Evolutionary conservation across 2,329 filamentous ascomycete genomes (phyloP).

Genomic region (Tolypocladium guangdongense): DNA sequence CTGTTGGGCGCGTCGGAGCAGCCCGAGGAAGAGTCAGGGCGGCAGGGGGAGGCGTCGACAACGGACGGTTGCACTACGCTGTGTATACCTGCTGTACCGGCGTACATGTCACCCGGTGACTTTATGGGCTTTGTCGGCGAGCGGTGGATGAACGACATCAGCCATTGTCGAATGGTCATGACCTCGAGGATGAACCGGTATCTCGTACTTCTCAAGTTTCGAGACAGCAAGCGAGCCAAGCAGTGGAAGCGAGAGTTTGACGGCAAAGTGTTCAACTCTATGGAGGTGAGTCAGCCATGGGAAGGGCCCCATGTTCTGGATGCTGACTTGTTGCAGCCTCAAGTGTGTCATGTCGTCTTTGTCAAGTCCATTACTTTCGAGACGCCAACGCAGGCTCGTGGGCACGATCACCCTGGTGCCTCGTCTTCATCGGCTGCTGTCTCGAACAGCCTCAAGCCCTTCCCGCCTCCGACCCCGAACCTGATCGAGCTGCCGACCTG

Average conservation of each 20-base stretch:
- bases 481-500: slow-evolving; percentile 90
- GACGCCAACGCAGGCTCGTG: slow-evolving; percentile 39
- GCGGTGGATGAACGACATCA: slow-evolving; percentile 73
- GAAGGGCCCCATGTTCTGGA: not conserved
- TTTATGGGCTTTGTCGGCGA: slow-evolving; percentile 88
- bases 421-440: slow-evolving; percentile 25
- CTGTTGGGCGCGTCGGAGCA: slow-evolving; percentile 29
- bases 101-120: slow-evolving; percentile 83
- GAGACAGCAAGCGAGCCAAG: slow-evolving; percentile 60
- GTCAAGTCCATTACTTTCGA: slow-evolving; percentile 86
- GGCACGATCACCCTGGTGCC: slow-evolving; percentile 50
- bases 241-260: slow-evolving; percentile 83
- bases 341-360: slow-evolving; percentile 91
- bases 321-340: slow-evolving; percentile 43
- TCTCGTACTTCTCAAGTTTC: slow-evolving; percentile 92
- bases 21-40: slow-evolving; percentile 14
- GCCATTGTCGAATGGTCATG: slow-evolving; percentile 89
- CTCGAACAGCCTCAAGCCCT: slow-evolving; percentile 42
- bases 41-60: slow-evolving; percentile 11
- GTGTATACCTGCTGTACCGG: slow-evolving; percentile 89
- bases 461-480: slow-evolving; percentile 62
- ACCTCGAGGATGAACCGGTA: slow-evolving; percentile 84
- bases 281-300: slow-evolving; percentile 50
- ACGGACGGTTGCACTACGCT: slow-evolving; percentile 71
- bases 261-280: slow-evolving; percentile 82